Evolutionary conservation across 208 protist species (phyloP), one percentile per base, ranked within the genome.

Genomic region (Phytomonas serpens): DNA sequence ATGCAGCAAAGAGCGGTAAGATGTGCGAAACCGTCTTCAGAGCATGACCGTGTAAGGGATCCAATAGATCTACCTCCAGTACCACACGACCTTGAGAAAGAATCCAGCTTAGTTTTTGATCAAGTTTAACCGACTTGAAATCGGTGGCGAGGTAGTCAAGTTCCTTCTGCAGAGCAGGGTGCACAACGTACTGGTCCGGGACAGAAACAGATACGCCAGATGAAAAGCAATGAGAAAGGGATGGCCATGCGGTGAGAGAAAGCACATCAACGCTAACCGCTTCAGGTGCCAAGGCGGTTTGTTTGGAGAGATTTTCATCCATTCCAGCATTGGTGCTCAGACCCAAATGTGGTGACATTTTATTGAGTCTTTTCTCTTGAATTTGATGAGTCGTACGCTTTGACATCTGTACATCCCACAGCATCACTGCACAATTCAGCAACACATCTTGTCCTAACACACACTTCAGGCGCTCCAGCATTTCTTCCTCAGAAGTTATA

Each of bases 381-480:
- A 95, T 72, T 40, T 92, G 83, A 42, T 82, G 70, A 11, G 88
- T 92, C 40, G 86, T 76, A 31, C 88, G 84, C 33, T 87, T 86
- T 7, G 91, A 96, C 73, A 82, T 80, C 74, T 92, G 82, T 38
- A 96, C 73, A 68, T 96, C 91, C 27, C 85, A 83, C 51, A 96
- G 72, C 88, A 96, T 96, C 57, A 96, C 89, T 6, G 82, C 78
- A 64, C 91, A 96, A 19, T 79, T 76, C 61, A 81, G 73, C 23
- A 96, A 71, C 31, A 80, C 77, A 62, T 88, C 82, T 76, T 92
- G 88, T 64, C 91, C 91, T 38, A 96, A 87, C 14, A 83, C 84
- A 69, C 88, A 92, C 73, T 89, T 89, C n/a, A 96, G 76, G 34
- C 91, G 86, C 74, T 96, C 91, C 36, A 93, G 77, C 32, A 93